Conservation (phyloP, 352 stramenopile species). For the Globisporangium sylvaticum region DNA sequence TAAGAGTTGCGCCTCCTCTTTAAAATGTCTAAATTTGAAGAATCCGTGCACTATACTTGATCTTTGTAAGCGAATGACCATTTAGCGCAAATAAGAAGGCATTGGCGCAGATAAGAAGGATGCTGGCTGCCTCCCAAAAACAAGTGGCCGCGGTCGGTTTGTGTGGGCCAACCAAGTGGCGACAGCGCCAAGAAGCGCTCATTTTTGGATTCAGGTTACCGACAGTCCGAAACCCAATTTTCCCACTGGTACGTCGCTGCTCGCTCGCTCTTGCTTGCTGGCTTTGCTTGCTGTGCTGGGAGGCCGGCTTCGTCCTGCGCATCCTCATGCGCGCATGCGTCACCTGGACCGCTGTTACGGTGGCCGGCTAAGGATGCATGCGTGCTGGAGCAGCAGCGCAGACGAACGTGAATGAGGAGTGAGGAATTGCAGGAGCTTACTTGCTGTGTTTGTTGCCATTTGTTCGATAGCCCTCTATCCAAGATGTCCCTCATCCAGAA, state of each 20-base stretch:
- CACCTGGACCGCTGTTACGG: not conserved
- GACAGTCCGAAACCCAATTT: slow-evolving; percentile 71
- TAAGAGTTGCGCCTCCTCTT: not conserved
- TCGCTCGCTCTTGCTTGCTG: slow-evolving; percentile 1
- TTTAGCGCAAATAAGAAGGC: not conserved
- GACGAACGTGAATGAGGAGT: not conserved
- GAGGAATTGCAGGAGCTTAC: not conserved
- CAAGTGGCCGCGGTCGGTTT: not conserved
- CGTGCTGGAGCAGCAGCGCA: not conserved
- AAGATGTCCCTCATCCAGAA: slow-evolving; percentile 87
- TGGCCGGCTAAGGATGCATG: not conserved
- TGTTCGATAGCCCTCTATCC: slow-evolving; percentile 73
- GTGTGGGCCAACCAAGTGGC: slow-evolving; percentile 7
- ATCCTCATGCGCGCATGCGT: not conserved
- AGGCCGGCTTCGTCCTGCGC: not conserved
- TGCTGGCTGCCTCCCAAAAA: not conserved
- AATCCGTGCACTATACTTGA: not conserved
- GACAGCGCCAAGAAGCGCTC: slow-evolving; percentile 3
- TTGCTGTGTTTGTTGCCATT: not conserved
- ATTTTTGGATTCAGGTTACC: slow-evolving; percentile 91
- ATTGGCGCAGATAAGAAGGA: not conserved
- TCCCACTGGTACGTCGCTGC: slow-evolving; percentile 55
- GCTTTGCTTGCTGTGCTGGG: not conserved
- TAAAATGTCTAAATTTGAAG: not conserved
- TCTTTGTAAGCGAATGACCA: not conserved